These are phyloP conservation scores for Hygrophorus russula DNA, from an alignment of 768 basidiomycete species.

Conservation along the genomic window DNA sequence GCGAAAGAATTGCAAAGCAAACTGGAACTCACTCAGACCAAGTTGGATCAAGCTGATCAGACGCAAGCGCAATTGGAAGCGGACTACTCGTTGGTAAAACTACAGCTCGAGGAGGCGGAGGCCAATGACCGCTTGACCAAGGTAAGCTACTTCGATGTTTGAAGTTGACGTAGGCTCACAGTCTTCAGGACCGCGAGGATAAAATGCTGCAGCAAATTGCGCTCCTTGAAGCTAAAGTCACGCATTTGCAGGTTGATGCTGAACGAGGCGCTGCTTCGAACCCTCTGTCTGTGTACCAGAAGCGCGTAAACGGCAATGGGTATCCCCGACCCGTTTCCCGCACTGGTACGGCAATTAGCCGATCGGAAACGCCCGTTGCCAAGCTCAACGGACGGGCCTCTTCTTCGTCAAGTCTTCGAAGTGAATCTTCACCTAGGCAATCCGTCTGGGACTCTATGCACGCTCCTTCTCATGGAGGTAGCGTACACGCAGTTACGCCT, in stretches of 20 bases:
- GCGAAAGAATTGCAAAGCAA: constrained; percentile 60
- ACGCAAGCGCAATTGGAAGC: constrained; percentile 54
- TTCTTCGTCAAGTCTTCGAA: constrained; percentile 24
- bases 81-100: constrained; percentile 53
- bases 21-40: constrained; percentile 45
- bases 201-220: constrained; percentile 59
- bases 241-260: constrained; percentile 47
- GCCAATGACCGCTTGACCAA: constrained; percentile 55
- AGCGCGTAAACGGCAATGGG: constrained; percentile 31
- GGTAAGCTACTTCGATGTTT: constrained; percentile 27
- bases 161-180: constrained; percentile 4
- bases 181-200: constrained; percentile 53
- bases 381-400: constrained; percentile 14
- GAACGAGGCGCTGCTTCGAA: constrained; percentile 28
- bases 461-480: constrained; percentile 18
- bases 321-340: constrained; percentile 67
- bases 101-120: constrained; percentile 70
- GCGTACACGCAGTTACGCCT: constrained; percentile 20
- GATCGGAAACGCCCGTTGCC: constrained; percentile 37
- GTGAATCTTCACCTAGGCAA: constrained; percentile 33
- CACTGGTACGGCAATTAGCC: constrained; percentile 50
- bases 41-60: constrained; percentile 60
- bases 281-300: constrained; percentile 26
- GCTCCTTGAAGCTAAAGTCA: constrained; percentile 47
- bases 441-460: constrained; percentile 72